These are phyloP conservation scores for Rubus idaeus DNA, from an alignment of 306 rosid species.

Conservation along the genomic window DNA sequence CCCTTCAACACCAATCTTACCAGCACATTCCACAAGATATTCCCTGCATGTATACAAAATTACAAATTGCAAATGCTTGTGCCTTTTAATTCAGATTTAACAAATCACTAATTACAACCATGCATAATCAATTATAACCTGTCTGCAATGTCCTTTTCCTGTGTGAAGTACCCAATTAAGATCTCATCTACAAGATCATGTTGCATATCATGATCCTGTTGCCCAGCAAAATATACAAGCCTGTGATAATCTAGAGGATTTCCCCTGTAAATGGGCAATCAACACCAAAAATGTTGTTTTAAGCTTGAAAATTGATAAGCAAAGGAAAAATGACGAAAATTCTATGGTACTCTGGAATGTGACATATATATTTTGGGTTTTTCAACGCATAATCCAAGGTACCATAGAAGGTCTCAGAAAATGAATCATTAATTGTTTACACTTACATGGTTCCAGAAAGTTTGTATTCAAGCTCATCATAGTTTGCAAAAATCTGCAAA, in stretches of 20 bases:
- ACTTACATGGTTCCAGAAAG: slow-evolving; percentile 74
- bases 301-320: not conserved
- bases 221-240: slow-evolving; percentile 70
- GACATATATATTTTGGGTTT: not conserved
- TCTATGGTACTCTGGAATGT: not conserved
- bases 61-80: slow-evolving; percentile 31
- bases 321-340: not conserved
- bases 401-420: not conserved
- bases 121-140: slow-evolving; percentile 28
- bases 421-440: slow-evolving; percentile 10
- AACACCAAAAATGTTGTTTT: slow-evolving; percentile 1
- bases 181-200: slow-evolving; percentile 83
- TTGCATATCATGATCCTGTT: slow-evolving; percentile 72
- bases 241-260: slow-evolving; percentile 82
- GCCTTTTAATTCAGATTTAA: slow-evolving; percentile 9
- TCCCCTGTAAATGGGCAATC: slow-evolving; percentile 52
- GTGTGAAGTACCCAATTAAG: slow-evolving; percentile 74
- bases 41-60: slow-evolving; percentile 58
- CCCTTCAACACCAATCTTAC: slow-evolving; percentile 66
- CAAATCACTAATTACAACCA: not conserved
- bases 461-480: slow-evolving; percentile 48
- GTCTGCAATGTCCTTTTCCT: slow-evolving; percentile 77
- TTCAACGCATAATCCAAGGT: not conserved
- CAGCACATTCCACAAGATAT: slow-evolving; percentile 74
- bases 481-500: slow-evolving; percentile 56